Evolutionary conservation across 116 monocot genomes (phyloP), one percentile per base, ranked within the genome.

Genomic region (Trichopus zeylanicus): DNA sequence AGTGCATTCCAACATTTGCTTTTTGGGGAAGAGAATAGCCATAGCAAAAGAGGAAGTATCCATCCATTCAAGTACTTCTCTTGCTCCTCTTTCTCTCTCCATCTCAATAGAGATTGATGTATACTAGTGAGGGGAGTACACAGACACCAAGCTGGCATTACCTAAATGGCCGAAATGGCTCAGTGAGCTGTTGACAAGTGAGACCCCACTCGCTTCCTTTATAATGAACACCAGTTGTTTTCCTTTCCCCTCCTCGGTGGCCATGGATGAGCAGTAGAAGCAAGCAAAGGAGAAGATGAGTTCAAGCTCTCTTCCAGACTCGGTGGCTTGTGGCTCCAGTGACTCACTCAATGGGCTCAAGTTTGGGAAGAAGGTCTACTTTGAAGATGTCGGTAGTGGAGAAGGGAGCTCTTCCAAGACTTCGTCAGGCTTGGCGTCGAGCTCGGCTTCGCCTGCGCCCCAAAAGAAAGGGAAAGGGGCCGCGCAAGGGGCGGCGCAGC

Each of bases 331-430:
- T 48, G 68, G 65, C 53, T 72, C 55, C 30, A 59, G 38, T 22
- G 81, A 80, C 59, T 51, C 73, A 32, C 54, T 75, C 67, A 55
- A 81, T 30, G 81, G 78, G 46, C 72, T 91, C 65, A 76, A 73
- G 65, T 81, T 90, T 63, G 85, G 82, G 64, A 68, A 85, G 51
- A 85, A 79, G 68, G 64, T 85, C 67, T 90, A 78, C 73, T 85
- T 81, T 30, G 81, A 75, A 59, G 75, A 74, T 55, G 64, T 58
- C 24, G 70, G 77, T 23, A 42, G 66, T 28, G 54, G 60, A 47
- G 71, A 68, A 4, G 63, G 75, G 31, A 31, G 51, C 59, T 24
- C 51, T 6, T 55, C 57, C 55, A 55, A 61, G 24, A 53, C 60
- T 0, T n/a, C 57, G 21, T 18, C 61, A 12, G 37, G 53, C 24